Base-by-base conservation (phyloP, 2,329 filamentous ascomycete genomes). In the Penicillium sumatraense region DNA sequence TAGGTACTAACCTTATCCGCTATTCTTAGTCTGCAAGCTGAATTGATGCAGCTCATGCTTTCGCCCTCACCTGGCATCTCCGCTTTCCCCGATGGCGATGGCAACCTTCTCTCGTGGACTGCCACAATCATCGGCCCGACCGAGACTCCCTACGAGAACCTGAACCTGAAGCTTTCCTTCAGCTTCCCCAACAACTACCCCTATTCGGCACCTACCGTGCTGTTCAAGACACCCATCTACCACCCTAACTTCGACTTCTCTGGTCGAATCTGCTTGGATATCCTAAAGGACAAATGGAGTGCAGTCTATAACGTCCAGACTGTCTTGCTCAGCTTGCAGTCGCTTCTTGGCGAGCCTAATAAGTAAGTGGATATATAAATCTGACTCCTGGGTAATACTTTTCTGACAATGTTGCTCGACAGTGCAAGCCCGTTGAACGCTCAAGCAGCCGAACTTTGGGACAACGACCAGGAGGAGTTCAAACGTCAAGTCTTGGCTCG, bases 191-290 rank as follows among this genome's bases (percentile, higher is more conserved):
- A 85, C 67, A 96, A 93, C 79, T 99, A 99, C 73, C 95, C 95
- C 9, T 97, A 97, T 75, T 85, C 88, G 1, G 86, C 95, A 20
- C 95, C 95, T 0, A 91, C 89, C 2, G 95, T 99, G 16, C 84
- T 96, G 56, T 99, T 97, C 86, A 96, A 93, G 81, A 99, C 96
- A 6, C 95, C 95, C 33, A 97, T 99, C 78, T 99, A 98, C 82
- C 95, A 99, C 76, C 95, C 95, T 51, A 99, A 99, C 68, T 91
- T 99, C 66, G 95, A 99, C 79, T 97, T 99, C 80, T 93, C 90
- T 3, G 95, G 95, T 36, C 86, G 95, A 53, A 99, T 99, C 76
- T 99, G 95, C 75, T 83, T 99, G 58, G 96, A 99, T 71, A 99
- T 99, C 65, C 83, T 99, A 62, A 98, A 97, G 83, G 95, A 98